Conservation (phyloP, 2,329 filamentous ascomycete genomes). For the Fusarium goolgardi region DNA sequence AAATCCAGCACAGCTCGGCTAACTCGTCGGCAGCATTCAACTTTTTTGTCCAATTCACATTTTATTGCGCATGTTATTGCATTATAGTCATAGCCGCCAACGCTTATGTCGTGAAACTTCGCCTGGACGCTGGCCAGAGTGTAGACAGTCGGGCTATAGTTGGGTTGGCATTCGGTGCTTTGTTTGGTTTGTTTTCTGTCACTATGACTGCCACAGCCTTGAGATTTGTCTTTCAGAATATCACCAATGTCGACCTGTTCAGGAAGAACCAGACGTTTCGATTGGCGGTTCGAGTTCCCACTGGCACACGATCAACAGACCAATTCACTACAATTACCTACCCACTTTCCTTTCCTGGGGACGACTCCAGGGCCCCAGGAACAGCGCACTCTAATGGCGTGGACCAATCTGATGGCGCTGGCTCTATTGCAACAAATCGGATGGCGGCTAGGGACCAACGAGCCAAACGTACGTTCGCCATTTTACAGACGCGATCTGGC, state of each 20-base stretch:
- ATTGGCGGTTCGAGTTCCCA: slow-evolving; percentile 78
- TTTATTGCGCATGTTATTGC: slow-evolving; percentile 78
- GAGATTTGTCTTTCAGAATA: slow-evolving; percentile 76
- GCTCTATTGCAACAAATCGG: slow-evolving; percentile 27
- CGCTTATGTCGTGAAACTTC: slow-evolving; percentile 71
- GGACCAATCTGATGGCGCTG: slow-evolving; percentile 9
- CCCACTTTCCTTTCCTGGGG: slow-evolving; percentile 57
- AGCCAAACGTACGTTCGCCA: slow-evolving; percentile 77
- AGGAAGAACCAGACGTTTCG: slow-evolving; percentile 72
- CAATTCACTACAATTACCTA: slow-evolving; percentile 68
- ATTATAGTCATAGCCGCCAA: slow-evolving; percentile 71
- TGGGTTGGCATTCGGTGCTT: slow-evolving; percentile 70
- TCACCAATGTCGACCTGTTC: slow-evolving; percentile 86
- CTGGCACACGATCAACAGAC: slow-evolving; percentile 55
- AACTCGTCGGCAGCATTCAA: slow-evolving; percentile 73
- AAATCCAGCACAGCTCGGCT: slow-evolving; percentile 1
- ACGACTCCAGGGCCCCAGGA: slow-evolving; percentile 15
- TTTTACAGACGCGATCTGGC: slow-evolving; percentile 76
- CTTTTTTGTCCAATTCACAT: slow-evolving; percentile 89
- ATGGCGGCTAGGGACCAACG: slow-evolving; percentile 55
- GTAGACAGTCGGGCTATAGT: slow-evolving; percentile 73
- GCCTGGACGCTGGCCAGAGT: slow-evolving; percentile 55
- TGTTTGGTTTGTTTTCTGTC: slow-evolving; percentile 84
- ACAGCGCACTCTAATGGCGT: slow-evolving; percentile 13
- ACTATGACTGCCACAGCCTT: slow-evolving; percentile 81